Conservation (phyloP, 768 basidiomycete genomes). For the Mycena haematopus region DNA sequence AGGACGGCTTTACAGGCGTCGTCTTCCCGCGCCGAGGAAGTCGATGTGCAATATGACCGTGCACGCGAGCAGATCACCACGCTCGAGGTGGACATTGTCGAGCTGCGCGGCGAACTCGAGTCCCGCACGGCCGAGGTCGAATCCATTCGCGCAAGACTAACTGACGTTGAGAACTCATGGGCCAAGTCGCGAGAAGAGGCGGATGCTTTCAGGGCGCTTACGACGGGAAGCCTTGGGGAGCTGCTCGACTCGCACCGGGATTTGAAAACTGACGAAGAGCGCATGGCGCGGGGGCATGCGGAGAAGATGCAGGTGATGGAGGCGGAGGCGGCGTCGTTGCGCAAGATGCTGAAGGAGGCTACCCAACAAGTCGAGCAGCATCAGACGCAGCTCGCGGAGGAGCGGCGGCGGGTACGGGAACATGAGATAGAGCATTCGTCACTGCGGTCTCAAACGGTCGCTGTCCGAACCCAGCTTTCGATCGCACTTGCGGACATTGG, state of each 20-base stretch:
- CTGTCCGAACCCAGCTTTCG: constrained; percentile 75
- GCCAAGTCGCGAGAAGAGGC: constrained; percentile 93
- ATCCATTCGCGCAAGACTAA: constrained; percentile 63
- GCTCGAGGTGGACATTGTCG: constrained; percentile 79
- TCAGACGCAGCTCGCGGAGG: constrained; percentile 68
- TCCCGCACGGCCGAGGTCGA: constrained; percentile 77
- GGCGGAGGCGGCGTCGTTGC: constrained; percentile 74
- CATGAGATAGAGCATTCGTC: constrained; percentile 67
- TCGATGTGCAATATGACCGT: constrained; percentile 74
- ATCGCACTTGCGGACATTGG: constrained; percentile 72
- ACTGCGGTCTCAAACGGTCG: constrained; percentile 76
- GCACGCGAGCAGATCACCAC: constrained; percentile 71
- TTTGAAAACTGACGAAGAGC: constrained; percentile 83
- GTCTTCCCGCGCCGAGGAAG: constrained; percentile 77
- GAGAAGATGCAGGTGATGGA: constrained; percentile 87
- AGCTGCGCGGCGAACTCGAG: constrained; percentile 84
- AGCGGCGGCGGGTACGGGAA: constrained; percentile 68
- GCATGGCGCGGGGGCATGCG: constrained; percentile 72
- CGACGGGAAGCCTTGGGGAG: constrained; percentile 85
- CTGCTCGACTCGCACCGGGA: constrained; percentile 89
- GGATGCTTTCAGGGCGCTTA: constrained; percentile 85
- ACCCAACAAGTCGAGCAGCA: constrained; percentile 73
- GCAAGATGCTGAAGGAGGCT: constrained; percentile 81
- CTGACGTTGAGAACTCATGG: constrained; percentile 90
- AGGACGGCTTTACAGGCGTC: constrained; percentile 78